Evolutionary conservation across 2,329 filamentous ascomycete species (phyloP).

Genomic region (Fusarium succisae): DNA sequence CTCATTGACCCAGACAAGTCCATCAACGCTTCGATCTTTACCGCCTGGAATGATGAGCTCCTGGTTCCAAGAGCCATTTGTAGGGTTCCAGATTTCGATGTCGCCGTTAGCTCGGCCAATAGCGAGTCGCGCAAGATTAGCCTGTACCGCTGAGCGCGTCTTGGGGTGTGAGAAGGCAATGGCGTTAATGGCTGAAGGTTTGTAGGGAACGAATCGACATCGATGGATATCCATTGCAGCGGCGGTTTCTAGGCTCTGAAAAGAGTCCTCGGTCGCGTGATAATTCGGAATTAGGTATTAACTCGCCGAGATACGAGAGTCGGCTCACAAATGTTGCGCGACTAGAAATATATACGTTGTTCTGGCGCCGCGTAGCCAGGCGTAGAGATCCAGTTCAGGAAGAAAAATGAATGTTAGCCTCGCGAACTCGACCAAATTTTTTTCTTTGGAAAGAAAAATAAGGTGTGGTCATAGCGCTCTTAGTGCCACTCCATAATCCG

Average conservation of each 20-base stretch:
- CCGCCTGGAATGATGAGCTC: conserved; percentile 87
- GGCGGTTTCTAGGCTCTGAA: conserved; percentile 4
- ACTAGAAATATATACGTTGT: conserved; percentile 8
- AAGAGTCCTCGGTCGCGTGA: conserved; percentile 8
- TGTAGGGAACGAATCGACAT: conserved; percentile 93
- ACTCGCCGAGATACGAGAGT: not conserved
- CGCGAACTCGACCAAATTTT: conserved; percentile 46
- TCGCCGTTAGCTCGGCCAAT: conserved; percentile 94
- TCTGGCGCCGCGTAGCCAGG: conserved; percentile 42
- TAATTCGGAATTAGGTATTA: not conserved
- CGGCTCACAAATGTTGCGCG: conserved; percentile 1
- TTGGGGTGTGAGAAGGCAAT: conserved; percentile 88
- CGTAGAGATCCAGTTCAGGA: conserved; percentile 36
- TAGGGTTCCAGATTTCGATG: conserved; percentile 97
- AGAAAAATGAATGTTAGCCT: conserved; percentile 47
- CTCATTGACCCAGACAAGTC: conserved; percentile 90
- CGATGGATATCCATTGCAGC: conserved; percentile 90
- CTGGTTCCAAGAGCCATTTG: conserved; percentile 85
- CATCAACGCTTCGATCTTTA: conserved; percentile 87
- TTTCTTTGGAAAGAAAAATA: conserved; percentile 42
- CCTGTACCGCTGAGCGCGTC: conserved; percentile 56
- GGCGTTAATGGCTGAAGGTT: conserved; percentile 90
- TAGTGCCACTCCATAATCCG: conserved; percentile 46
- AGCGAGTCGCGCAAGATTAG: conserved; percentile 76
- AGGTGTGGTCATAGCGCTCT: conserved; percentile 48